These are phyloP conservation scores for Tuber umbilicatum DNA, from an alignment of 495 filamentous ascomycete genomes.

Conservation along the genomic window DNA sequence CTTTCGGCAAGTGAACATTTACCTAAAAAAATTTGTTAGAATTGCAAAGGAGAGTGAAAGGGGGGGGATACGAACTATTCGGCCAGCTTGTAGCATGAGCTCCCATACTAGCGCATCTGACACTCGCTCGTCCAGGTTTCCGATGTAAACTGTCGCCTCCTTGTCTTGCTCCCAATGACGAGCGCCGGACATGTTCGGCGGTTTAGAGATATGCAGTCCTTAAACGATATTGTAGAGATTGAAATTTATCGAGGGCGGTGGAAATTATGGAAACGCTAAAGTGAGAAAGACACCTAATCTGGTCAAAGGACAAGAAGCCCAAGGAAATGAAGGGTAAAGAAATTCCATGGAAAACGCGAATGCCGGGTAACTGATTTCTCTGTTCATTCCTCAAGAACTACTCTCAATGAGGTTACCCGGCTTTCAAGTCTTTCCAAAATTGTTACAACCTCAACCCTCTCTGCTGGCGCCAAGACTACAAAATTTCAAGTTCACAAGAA, in stretches of 20 bases:
- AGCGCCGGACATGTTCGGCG: conserved; percentile 34
- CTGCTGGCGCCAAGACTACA: not conserved
- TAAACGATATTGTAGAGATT: not conserved
- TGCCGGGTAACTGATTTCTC: not conserved
- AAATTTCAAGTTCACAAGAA: not conserved
- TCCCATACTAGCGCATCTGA: conserved; percentile 89
- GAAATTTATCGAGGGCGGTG: not conserved
- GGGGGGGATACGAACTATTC: conserved; percentile 49
- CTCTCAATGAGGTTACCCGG: not conserved
- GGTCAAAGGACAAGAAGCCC: not conserved
- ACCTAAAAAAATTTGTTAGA: conserved; percentile 45
- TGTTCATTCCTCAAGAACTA: not conserved
- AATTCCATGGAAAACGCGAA: not conserved
- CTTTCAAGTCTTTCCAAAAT: not conserved
- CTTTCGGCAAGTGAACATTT: conserved; percentile 95
- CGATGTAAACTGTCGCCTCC: conserved; percentile 95
- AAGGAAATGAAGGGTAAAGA: not conserved
- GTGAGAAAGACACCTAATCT: not conserved
- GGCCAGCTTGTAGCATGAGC: conserved; percentile 93
- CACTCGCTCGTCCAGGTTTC: conserved; percentile 94
- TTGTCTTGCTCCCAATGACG: conserved; percentile 89
- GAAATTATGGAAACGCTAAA: not conserved
- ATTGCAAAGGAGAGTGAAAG: not conserved
- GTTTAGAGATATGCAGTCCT: not conserved
- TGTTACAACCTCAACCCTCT: not conserved